Evolutionary conservation across 1,284 basidiomycete species (phyloP).

Genomic region (Apiotrichum akiyoshidainum): DNA sequence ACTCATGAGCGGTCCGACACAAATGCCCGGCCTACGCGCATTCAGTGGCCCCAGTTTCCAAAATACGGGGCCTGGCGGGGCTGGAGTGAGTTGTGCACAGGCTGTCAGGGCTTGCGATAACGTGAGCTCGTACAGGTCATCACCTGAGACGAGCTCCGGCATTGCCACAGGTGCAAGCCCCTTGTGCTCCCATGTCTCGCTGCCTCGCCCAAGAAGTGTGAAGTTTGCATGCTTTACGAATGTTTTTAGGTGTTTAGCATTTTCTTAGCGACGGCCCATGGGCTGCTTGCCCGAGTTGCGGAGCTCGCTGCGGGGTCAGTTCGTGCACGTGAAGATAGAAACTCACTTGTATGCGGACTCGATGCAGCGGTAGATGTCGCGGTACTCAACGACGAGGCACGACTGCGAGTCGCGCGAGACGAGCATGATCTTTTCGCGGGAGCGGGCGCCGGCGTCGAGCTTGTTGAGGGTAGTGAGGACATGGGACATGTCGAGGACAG

Average conservation of each 20-base stretch:
- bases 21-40: no score
- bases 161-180: no score
- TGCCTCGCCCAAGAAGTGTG: background rate
- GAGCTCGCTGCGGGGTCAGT: slow-evolving; percentile 10
- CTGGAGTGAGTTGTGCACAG: no score
- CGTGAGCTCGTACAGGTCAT: no score
- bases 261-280: slow-evolving; percentile 4
- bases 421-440: slow-evolving; percentile 92
- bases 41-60: no score
- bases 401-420: slow-evolving; percentile 80
- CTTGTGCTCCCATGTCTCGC: no score
- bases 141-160: no score
- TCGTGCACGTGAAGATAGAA: background rate
- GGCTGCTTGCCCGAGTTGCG: slow-evolving; percentile 12
- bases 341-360: slow-evolving; percentile 69
- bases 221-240: slow-evolving; percentile 10
- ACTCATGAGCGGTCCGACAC: no score
- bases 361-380: slow-evolving; percentile 82
- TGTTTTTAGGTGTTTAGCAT: slow-evolving; percentile 9
- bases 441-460: slow-evolving; percentile 49
- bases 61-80: no score
- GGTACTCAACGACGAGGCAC: slow-evolving; percentile 92
- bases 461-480: slow-evolving; percentile 90
- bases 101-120: no score
- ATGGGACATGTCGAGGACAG: slow-evolving; percentile 84